Percentiles rank a stretch among this genome's conserved stretches.
Conservation (phyloP, 352 stramenopile species). For the Globisporangium barbulae region DNA sequence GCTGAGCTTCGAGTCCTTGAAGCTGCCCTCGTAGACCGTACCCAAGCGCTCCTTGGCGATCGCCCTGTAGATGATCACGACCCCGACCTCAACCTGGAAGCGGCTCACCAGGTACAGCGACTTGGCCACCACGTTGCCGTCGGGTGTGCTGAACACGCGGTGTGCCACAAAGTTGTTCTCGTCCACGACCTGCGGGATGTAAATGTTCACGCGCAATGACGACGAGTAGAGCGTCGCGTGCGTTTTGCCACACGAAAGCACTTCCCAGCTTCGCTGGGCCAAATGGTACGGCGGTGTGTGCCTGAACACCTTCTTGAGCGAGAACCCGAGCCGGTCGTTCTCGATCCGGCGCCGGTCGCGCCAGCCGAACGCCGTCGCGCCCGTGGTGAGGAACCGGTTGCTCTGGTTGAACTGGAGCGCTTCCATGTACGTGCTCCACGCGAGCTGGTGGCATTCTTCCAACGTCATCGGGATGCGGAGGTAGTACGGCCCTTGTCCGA, state of each 20-base stretch:
- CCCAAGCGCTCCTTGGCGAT: conserved; percentile 22
- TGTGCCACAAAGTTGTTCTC: conserved; percentile 61
- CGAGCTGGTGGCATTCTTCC: conserved; percentile 41
- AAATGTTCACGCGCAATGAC: conserved; percentile 36
- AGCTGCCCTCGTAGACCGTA: not conserved
- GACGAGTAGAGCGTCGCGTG: conserved; percentile 41
- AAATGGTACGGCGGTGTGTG: conserved; percentile 17
- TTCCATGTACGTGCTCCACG: conserved; percentile 32
- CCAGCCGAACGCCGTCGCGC: conserved; percentile 31
- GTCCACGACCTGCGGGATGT: conserved; percentile 46
- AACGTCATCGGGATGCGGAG: conserved; percentile 27
- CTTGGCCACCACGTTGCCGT: conserved; percentile 26
- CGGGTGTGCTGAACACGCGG: conserved; percentile 34
- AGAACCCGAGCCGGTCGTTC: conserved; percentile 27
- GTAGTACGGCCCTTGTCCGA: conserved; percentile 9
- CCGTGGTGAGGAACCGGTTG: conserved; percentile 29
- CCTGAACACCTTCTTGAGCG: conserved; percentile 29
- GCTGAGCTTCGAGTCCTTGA: not conserved
- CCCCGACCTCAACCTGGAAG: conserved; percentile 33
- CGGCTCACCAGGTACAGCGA: conserved; percentile 46
- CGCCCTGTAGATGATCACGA: conserved; percentile 44
- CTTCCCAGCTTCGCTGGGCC: conserved; percentile 21
- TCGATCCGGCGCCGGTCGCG: conserved; percentile 24
- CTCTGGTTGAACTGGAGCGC: conserved; percentile 40
- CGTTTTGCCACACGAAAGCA: conserved; percentile 17